Evolutionary conservation across 805 yeast genomes (phyloP), one percentile per base, ranked within the genome.

Genomic region (Candida silvicultrix): DNA sequence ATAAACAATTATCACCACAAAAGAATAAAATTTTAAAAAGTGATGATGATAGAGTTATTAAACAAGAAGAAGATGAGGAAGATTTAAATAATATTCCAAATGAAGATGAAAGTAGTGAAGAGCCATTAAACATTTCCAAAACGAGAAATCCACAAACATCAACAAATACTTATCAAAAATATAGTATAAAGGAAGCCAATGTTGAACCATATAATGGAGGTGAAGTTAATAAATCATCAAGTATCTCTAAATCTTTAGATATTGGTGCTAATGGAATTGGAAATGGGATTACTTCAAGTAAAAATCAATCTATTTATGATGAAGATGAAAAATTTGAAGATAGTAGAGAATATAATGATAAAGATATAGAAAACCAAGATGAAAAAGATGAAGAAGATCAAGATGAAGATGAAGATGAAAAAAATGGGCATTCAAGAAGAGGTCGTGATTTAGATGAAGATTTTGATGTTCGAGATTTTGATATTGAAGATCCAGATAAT

Each of bases 401-500:
- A 22, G 36, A 9, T 8, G 16, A n/a, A 31, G 9, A 20, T 32
- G 15, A 43, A 25, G 14, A 6, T 28, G 22, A 23, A 12, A 32
- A 16, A 22, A 21, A 12, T 36, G 18, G 39, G 3, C 14, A 11
- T 37, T 7, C 4, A 8, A 37, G 25, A 21, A 37, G 25, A 14
- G 18, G 23, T 5, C 23, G 25, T 37, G 39, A 37, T 37, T 12
- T 37, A 20, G 60, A 50, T 20, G 54, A 56, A 9, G 74, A 79
- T 3, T 85, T 84, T 65, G 84, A 83, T 63, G 72, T 86, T 44
- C 85, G 83, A 46, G 77, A 81, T 31, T 88, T 86, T 64, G 89
- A 87, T 65, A 82, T 86, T 44, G 83, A 83, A 47, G 86, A 88
- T 57, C 95, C 95, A 1, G 97, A 90, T 58, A 87, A 88, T 61